These are phyloP conservation scores for Maudiozyma bulderi DNA, from an alignment of 805 yeast species.

Conservation along the genomic window DNA sequence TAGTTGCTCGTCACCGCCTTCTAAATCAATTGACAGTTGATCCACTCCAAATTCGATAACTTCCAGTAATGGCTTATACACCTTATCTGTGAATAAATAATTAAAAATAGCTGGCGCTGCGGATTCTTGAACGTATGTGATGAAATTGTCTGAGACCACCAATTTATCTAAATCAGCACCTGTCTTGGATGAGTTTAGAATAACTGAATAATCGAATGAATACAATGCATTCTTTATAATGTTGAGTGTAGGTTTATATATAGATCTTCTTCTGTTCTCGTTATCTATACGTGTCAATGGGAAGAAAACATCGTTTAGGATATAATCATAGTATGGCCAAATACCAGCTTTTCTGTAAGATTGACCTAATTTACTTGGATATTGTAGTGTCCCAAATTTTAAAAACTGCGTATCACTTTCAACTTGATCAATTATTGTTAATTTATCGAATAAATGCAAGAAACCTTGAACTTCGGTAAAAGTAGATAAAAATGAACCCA, in stretches of 20 bases:
- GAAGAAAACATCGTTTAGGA: constrained; percentile 57
- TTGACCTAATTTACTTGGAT: constrained; percentile 55
- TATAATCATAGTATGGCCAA: constrained; percentile 71
- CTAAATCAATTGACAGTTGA: constrained; percentile 26
- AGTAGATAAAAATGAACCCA: constrained; percentile 38
- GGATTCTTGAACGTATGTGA: constrained; percentile 48
- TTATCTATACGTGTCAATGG: constrained; percentile 33
- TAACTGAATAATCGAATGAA: constrained; percentile 44
- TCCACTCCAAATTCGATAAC: constrained; percentile 56
- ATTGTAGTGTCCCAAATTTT: constrained; percentile 39
- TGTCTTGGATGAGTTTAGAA: constrained; percentile 44
- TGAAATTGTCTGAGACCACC: constrained; percentile 36
- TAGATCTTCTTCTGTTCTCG: constrained; percentile 28
- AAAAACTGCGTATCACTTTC: constrained; percentile 19
- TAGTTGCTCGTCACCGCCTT: constrained; percentile 19
- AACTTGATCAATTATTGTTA: constrained; percentile 29
- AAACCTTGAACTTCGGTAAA: constrained; percentile 56
- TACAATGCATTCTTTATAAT: constrained; percentile 40
- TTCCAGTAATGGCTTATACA: constrained; percentile 46
- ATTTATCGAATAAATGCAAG: constrained; percentile 39
- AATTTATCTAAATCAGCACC: constrained; percentile 42
- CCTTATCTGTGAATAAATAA: constrained; percentile 49
- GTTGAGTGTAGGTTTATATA: constrained; percentile 48
- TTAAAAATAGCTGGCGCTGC: constrained; percentile 62
- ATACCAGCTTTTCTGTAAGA: constrained; percentile 56